A percentile compares a stretch with the other conserved stretches of the same genome.
Evolutionary conservation across 352 stramenopile species (phyloP).

Genomic region (Globisporangium perplexum): DNA sequence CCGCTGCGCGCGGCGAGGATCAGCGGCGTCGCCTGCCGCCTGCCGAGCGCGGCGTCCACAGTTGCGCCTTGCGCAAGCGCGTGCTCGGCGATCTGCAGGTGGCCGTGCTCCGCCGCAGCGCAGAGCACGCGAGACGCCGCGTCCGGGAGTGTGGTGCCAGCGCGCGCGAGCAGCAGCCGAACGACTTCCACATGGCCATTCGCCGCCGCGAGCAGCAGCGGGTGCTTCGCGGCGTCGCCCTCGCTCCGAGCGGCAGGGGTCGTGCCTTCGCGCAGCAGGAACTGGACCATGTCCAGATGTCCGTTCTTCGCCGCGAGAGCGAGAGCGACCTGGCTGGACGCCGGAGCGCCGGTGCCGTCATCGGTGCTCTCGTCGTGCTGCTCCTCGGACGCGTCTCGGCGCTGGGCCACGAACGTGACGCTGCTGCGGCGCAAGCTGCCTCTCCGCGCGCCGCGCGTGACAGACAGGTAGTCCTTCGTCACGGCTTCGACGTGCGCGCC

Average conservation of each 20-base stretch:
- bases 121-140: conserved; percentile 38
- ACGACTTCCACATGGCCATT: conserved; percentile 42
- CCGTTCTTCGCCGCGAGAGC: conserved; percentile 46
- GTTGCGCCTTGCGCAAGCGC: conserved; percentile 31
- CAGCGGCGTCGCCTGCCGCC: conserved; percentile 28
- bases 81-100: conserved; percentile 49
- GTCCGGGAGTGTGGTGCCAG: conserved; percentile 25
- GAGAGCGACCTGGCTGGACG: conserved; percentile 29
- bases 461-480: conserved; percentile 41
- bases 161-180: conserved; percentile 33
- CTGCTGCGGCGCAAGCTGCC: conserved; percentile 8
- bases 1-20: conserved; percentile 45
- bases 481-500: conserved; percentile 56
- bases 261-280: conserved; percentile 19
- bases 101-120: conserved; percentile 35
- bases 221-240: conserved; percentile 19
- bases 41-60: conserved; percentile 28
- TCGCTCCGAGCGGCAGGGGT: conserved; percentile 5
- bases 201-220: conserved; percentile 35
- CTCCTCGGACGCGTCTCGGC: not conserved
- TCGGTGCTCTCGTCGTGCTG: not conserved
- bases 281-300: conserved; percentile 48
- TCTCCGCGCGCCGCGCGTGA: conserved; percentile 13
- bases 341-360: conserved; percentile 18
- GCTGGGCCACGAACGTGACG: conserved; percentile 8